A percentile compares a stretch with the other conserved stretches of the same genome.
phyloP scores from a whole-genome alignment of 306 rosid genomes.

The Vachellia pachyceras region DNA sequence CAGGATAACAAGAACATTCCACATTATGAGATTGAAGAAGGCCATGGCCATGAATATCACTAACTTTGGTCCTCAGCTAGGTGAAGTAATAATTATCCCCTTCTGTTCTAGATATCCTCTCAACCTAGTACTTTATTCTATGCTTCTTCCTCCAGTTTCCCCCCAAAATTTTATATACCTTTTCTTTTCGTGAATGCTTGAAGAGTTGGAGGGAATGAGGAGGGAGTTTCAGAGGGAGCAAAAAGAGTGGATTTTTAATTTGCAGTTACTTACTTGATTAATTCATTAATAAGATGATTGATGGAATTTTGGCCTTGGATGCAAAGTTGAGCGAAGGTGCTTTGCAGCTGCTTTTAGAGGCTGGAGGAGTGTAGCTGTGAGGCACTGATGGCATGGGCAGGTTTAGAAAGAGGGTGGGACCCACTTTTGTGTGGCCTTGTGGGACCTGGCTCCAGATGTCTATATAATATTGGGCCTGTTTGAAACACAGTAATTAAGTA shows the following conservation, averaged over 20 bases:
- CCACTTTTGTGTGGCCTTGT: not conserved
- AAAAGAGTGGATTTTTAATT: not conserved
- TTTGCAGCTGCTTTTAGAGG: slow-evolving; percentile 73
- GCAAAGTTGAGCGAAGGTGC: slow-evolving; percentile 46
- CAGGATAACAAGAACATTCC: slow-evolving; percentile 57
- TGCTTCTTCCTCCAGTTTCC: slow-evolving; percentile 40
- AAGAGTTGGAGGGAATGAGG: not conserved
- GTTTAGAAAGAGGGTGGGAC: slow-evolving; percentile 32
- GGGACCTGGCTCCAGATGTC: slow-evolving; percentile 4
- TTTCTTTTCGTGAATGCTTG: slow-evolving; percentile 14
- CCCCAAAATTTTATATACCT: not conserved
- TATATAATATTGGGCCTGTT: too few species aligned
- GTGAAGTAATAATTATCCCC: slow-evolving; percentile 52
- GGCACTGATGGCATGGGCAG: slow-evolving; percentile 6
- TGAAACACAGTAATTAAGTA: too few species aligned
- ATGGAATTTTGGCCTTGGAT: not conserved
- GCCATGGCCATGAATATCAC: slow-evolving; percentile 49
- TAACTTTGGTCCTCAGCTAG: slow-evolving; percentile 31
- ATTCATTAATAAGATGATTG: not conserved
- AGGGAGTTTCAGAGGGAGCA: slow-evolving; percentile 27
- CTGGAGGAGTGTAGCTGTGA: slow-evolving; percentile 4
- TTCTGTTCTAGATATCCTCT: slow-evolving; percentile 35
- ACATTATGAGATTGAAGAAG: slow-evolving; percentile 60
- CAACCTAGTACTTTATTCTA: slow-evolving; percentile 61
- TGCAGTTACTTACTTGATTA: not conserved